Percentiles rank a stretch among this genome's conserved stretches.
These are phyloP conservation scores for Hypholoma sublateritium DNA, from an alignment of 768 basidiomycete species.

Conservation along the genomic window DNA sequence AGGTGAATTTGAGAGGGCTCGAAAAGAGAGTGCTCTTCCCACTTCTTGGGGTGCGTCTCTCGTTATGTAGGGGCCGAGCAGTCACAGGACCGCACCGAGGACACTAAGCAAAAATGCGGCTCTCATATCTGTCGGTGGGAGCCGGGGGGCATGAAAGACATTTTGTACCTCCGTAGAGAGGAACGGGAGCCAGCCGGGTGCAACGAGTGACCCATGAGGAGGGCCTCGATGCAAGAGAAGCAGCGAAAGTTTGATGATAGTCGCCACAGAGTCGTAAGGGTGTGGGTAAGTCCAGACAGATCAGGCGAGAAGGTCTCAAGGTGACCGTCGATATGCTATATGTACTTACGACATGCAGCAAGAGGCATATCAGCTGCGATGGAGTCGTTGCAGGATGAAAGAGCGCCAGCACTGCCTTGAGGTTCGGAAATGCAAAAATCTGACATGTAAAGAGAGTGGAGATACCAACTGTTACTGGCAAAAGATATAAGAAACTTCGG, in stretches of 20 bases:
- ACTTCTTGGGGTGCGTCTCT: background rate
- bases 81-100: background rate
- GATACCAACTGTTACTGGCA: too few species aligned
- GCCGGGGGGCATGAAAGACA: background rate
- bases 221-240: background rate
- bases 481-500: too few species aligned
- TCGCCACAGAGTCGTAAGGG: background rate
- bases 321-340: background rate
- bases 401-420: conserved; percentile 1
- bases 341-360: background rate
- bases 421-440: background rate
- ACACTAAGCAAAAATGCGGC: background rate
- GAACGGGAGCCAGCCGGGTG: background rate
- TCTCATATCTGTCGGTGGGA: background rate
- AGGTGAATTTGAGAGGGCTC: background rate
- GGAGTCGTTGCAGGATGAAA: background rate
- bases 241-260: background rate
- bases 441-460: too few species aligned
- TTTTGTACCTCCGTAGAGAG: background rate
- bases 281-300: background rate
- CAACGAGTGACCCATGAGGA: background rate
- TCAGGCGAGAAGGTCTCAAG: background rate
- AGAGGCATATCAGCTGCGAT: background rate
- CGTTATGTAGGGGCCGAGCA: background rate
- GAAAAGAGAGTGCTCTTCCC: background rate